Evolutionary conservation across 345 rosid species (phyloP), one percentile per base, ranked within the genome.

Genomic region (Gossypioides kirkii): DNA sequence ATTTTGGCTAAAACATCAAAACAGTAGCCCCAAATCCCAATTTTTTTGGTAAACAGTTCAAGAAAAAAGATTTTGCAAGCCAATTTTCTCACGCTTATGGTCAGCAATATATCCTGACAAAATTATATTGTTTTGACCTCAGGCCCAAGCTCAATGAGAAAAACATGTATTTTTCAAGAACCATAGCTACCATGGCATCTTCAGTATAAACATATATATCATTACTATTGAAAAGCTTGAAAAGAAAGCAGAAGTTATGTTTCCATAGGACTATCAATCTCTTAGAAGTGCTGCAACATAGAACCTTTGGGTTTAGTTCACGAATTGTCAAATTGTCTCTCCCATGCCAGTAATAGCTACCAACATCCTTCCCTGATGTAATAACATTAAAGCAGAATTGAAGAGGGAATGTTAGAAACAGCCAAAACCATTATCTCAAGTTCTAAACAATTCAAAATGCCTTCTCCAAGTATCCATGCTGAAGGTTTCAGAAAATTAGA

Each of bases 271-370:
- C 32, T 67, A 11, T 60, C 41, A 75, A 75, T 36, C 73, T 72
- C 28, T 71, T 47, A 70, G 32, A 74, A 50, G 42, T 59, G 62
- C 74, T 49, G 68, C 56, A 49, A 26, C 14, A 68, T 8, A 68
- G 32, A 73, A 90, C 96, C 97, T 92, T 87, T 20, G 99, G 92
- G 82, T 94, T 94, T 74, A 92, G 86, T 69, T 95, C 87, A 68
- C 76, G 87, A 55, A 41, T 78, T 77, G 93, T 82, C 47, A 66
- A 53, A 69, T 61, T 80, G 78, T 95, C 94, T 84, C 99, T 89
- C 73, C 98, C 99, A 81, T 90, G 98, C 98, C 98, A 92, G 77
- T 69, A 95, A 71, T 89, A 92, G 87, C 89, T 85, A 73, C 90
- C 78, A 59, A 47, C 78, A 72, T 87, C 88, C 80, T 89, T 92